Evolutionary conservation across 352 stramenopile genomes (phyloP).

Genomic region (Globisporangium alternatum): DNA sequence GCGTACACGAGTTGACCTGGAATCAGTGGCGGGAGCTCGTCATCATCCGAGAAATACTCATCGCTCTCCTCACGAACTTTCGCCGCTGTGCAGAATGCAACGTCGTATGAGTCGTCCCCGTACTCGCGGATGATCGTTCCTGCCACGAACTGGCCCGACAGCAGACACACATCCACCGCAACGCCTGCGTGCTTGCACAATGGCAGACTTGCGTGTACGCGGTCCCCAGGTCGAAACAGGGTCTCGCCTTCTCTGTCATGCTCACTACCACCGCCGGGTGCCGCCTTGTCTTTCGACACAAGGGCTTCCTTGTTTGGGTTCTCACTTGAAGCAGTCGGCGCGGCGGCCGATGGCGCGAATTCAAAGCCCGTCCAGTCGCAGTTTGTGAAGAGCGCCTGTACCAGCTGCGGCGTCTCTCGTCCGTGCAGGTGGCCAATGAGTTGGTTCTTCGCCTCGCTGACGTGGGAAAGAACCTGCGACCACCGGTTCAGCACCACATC

Average conservation of each 20-base stretch:
- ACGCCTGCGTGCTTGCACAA: slow-evolving; percentile 42
- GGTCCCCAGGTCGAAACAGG: slow-evolving; percentile 23
- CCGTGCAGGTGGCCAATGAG: slow-evolving; percentile 58
- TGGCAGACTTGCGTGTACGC: slow-evolving; percentile 32
- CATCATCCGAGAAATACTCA: slow-evolving; percentile 35
- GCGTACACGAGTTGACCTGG: slow-evolving; percentile 35
- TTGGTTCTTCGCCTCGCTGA: slow-evolving; percentile 59
- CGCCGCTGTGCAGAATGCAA: slow-evolving; percentile 37
- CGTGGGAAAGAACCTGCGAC: slow-evolving; percentile 41
- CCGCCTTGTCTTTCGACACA: background rate
- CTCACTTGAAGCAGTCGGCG: slow-evolving; percentile 3
- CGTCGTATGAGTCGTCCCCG: slow-evolving; percentile 33
- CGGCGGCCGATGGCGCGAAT: slow-evolving; percentile 15
- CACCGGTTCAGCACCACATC: slow-evolving; percentile 53
- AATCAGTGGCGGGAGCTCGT: slow-evolving; percentile 33
- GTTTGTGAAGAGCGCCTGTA: slow-evolving; percentile 48
- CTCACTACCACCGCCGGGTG: background rate
- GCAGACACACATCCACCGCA: slow-evolving; percentile 41
- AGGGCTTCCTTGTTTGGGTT: background rate
- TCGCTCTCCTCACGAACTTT: slow-evolving; percentile 39
- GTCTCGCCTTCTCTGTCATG: slow-evolving; percentile 14
- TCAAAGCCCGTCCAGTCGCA: slow-evolving; percentile 74
- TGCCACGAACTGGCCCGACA: slow-evolving; percentile 29
- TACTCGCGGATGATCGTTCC: slow-evolving; percentile 48
- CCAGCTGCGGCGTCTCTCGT: slow-evolving; percentile 53